Evolutionary conservation across 2,329 filamentous ascomycete genomes (phyloP), one percentile per base, ranked within the genome.

Genomic region (Xylaria polymorpha): DNA sequence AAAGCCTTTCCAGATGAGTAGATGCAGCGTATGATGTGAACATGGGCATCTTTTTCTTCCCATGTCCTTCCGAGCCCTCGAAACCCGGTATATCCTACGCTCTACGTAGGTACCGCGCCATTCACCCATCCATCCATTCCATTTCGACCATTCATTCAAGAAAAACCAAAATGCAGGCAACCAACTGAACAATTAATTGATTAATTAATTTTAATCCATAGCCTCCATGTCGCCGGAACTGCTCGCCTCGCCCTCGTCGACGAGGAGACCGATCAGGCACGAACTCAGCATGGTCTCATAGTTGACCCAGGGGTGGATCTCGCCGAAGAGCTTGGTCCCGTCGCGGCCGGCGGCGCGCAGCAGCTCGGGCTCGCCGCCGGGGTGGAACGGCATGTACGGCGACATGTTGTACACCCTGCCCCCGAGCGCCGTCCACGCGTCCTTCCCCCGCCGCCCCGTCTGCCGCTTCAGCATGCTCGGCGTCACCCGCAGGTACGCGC

Each of bases 361-460:
- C 71, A 96, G 80, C 81, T 97, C 92, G 4, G 89, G 88, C 74
- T 91, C 88, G 9, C 93, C 96, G 25, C 96, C 96, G 0, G 96
- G 96, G 79, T 99, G 96, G 78, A 94, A 99, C 1, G 92, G 90
- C 43, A 94, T 79, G 78, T 98, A 99, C 0, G 95, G 94, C 0
- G 91, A 91, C 67, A 99, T 91, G 77, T 98, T 98, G 82, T 98
- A 99, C 35, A 98, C 95, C 76, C 92, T 92, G 1, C 95, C 94
- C 69, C 93, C 91, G 69, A 97, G 91, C 1, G 90, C 92, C 69
- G 92, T 97, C 96, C 96, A 99, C 0, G 94, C 94, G 76, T 97
- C 93, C 70, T 88, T 90, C 9, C 94, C 94, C 77, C 92, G 92
- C 37, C 95, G 89, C 0, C 95, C 95, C 46, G 92, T 97, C 81